Evolutionary conservation across 2,329 filamentous ascomycete species (phyloP).

Genomic region (Fusarium sp.): DNA sequence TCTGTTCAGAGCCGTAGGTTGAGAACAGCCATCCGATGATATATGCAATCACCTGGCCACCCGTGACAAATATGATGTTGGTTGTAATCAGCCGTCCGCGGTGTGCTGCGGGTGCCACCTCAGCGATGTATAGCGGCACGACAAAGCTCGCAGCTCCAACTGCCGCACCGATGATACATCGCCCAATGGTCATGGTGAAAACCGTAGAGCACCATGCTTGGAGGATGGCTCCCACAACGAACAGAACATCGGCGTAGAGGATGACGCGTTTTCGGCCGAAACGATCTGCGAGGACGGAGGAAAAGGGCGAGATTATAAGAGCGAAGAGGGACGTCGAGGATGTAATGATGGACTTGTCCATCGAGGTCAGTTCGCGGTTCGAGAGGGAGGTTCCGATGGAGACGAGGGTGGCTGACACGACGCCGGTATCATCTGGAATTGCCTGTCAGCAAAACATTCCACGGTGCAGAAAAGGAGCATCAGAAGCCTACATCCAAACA

Average conservation of each 20-base stretch:
- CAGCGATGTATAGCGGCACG: slow-evolving; percentile 88
- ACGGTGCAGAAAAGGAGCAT: neutral
- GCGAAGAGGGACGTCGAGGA: slow-evolving; percentile 77
- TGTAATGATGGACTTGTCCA: slow-evolving; percentile 78
- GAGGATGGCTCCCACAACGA: slow-evolving; percentile 73
- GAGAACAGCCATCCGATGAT: slow-evolving; percentile 82
- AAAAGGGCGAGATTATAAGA: slow-evolving; percentile 71
- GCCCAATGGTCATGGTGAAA: slow-evolving; percentile 72
- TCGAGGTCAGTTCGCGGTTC: slow-evolving; percentile 65
- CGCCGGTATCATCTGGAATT: slow-evolving; percentile 71
- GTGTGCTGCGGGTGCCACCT: slow-evolving; percentile 81
- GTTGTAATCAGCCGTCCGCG: slow-evolving; percentile 86
- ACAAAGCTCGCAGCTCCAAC: slow-evolving; percentile 85
- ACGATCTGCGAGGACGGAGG: slow-evolving; percentile 72
- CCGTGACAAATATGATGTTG: slow-evolving; percentile 84
- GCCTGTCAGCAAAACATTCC: slow-evolving; percentile 6
- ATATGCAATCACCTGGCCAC: slow-evolving; percentile 91
- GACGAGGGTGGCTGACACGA: slow-evolving; percentile 76
- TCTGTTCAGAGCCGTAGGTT: slow-evolving; percentile 59
- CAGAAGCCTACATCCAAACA: slow-evolving; percentile 72
- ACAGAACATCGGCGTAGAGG: slow-evolving; percentile 73
- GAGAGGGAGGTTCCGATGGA: slow-evolving; percentile 72
- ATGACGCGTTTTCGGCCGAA: slow-evolving; percentile 73
- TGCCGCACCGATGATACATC: slow-evolving; percentile 76
- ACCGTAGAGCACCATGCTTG: slow-evolving; percentile 73